Conservation (phyloP, 1,139 yeast genomes). For the Kodamaea arcana region DNA sequence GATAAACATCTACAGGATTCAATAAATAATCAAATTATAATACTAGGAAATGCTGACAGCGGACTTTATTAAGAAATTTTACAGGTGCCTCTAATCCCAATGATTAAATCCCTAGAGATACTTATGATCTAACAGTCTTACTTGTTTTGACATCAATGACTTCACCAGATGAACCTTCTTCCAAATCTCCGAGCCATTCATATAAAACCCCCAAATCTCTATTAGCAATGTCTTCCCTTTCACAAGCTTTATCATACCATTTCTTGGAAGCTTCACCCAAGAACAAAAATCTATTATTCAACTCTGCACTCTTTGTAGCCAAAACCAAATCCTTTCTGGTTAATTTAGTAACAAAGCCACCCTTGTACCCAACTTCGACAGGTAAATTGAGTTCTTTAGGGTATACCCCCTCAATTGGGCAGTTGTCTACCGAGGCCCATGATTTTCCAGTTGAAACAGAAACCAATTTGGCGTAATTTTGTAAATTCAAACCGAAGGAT, state of each 20-base stretch:
- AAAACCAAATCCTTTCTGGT: constrained; percentile 56
- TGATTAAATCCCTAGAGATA: not conserved
- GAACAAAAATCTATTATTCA: constrained; percentile 30
- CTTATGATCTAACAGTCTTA: too few species aligned
- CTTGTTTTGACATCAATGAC: constrained; percentile 10
- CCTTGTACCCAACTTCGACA: constrained; percentile 44
- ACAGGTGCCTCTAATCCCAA: too few species aligned
- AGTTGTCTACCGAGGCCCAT: constrained; percentile 60
- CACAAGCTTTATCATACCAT: constrained; percentile 47
- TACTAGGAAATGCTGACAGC: too few species aligned
- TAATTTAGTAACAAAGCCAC: constrained; percentile 54
- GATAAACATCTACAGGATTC: too few species aligned
- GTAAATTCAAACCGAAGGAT: constrained; percentile 48
- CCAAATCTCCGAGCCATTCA: constrained; percentile 40
- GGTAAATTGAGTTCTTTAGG: constrained; percentile 42
- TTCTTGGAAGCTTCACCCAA: constrained; percentile 40
- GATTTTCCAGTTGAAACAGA: constrained; percentile 57
- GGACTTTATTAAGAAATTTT: too few species aligned
- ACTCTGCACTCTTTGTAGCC: constrained; percentile 48
- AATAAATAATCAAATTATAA: too few species aligned
- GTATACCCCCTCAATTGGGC: constrained; percentile 54
- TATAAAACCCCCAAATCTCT: constrained; percentile 45
- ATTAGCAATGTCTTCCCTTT: constrained; percentile 37
- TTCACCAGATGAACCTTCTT: constrained; percentile 12
- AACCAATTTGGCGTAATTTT: constrained; percentile 49